Base-by-base conservation (phyloP, 345 rosid genomes). In the Eucalyptus guilfoylei region DNA sequence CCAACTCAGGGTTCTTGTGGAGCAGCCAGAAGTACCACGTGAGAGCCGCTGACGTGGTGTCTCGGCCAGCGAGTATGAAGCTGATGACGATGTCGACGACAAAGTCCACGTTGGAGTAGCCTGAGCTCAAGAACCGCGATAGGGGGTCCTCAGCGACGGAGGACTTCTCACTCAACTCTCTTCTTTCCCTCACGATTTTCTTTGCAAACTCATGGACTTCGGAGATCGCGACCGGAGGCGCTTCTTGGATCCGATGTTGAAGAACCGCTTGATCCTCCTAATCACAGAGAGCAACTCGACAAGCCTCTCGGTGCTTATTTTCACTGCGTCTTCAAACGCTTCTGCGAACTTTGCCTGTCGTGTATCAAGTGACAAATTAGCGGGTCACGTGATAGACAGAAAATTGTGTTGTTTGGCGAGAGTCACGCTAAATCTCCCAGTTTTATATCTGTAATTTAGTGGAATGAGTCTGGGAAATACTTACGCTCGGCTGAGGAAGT, bases 11-110 rank as follows among this genome's bases (percentile, higher is more conserved):
- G 6, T 55, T 55, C 62, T 55, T 55, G 62, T 55, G 62, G 62
- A 55, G 30, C 62, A 24, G 13, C 62, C 30, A 55, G 30, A 55
- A 55, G 30, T 55, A 95, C 97, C 98, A 96, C 8, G 94, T 93
- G 85, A 96, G 88, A 7, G 95, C 96, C 15, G 96, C 89, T 3
- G 95, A 95, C 13, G 95, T 95, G 1, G 98, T 90, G 91, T 96
- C 96, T 24, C 93, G 87, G 55, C 96, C 96, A 1, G 97, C 95
- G 13, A 96, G 91, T 7, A 92, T 91, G 55, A 95, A 94, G 85
- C 95, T 96, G 44, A 95, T 92, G 30, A 94, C 94, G 49, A 94
- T 93, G 64, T 95, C 95, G 4, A 87, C 87, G 72, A 93, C 72
- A 88, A 94, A 85, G 62, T 44, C 89, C 87, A 92, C 95, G 42